Conservation (phyloP, 306 rosid species). For the Prunus mongolica region DNA sequence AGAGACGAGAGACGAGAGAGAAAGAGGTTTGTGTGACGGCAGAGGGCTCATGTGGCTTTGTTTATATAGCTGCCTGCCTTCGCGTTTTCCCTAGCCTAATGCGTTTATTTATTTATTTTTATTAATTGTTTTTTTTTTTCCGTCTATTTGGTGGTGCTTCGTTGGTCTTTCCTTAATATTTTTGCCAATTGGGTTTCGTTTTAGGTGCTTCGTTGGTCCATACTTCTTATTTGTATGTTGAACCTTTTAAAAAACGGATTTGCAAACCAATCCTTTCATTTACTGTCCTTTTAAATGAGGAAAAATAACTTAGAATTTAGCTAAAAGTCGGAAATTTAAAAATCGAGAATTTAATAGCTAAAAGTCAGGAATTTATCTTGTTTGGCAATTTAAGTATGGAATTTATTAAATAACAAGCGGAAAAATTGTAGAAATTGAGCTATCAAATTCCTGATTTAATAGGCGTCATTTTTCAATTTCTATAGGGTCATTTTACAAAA, state of each 20-base stretch:
- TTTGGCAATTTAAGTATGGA: too few species aligned
- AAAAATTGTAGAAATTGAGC: too few species aligned
- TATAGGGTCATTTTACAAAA: too few species aligned
- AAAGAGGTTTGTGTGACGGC: neutral
- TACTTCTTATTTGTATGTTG: neutral
- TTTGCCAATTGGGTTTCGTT: neutral
- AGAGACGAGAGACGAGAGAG: neutral
- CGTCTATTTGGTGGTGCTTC: neutral
- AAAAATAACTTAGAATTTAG: too few species aligned
- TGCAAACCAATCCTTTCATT: neutral
- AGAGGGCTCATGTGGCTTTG: neutral
- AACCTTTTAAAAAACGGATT: neutral
- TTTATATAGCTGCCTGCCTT: slow-evolving; percentile 21
- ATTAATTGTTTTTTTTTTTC: neutral
- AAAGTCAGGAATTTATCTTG: too few species aligned
- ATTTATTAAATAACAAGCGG: too few species aligned
- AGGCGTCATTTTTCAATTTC: too few species aligned
- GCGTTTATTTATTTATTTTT: neutral
- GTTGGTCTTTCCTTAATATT: neutral
- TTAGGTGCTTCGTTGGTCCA: slow-evolving; percentile 1
- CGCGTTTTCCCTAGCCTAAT: neutral
- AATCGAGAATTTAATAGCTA: too few species aligned
- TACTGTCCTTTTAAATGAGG: neutral
- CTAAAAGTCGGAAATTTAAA: too few species aligned
- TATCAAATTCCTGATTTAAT: too few species aligned